phyloP scores from a whole-genome alignment of 2,329 filamentous ascomycete species.

The Xylariomycetidae sp. region DNA sequence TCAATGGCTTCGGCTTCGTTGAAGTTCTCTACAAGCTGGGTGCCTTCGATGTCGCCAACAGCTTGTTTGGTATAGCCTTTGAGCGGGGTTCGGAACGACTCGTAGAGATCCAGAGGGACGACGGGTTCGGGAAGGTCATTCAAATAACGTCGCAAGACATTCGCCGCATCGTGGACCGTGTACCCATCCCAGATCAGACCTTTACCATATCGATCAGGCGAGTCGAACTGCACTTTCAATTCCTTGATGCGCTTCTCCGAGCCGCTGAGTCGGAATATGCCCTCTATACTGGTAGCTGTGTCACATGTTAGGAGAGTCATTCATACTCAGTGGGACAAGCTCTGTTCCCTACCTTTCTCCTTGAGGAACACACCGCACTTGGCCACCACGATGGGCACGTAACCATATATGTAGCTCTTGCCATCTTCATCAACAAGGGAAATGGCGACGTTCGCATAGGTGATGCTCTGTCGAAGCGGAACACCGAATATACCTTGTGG shows the following conservation, averaged over 20 bases:
- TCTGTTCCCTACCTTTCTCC: conserved; percentile 73
- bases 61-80: conserved; percentile 67
- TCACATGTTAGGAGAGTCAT: conserved; percentile 19
- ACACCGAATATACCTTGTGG: conserved; percentile 87
- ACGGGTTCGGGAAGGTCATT: conserved; percentile 96
- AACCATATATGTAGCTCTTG: conserved; percentile 96
- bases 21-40: conserved; percentile 69
- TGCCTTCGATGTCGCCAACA: conserved; percentile 62
- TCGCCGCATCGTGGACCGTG: conserved; percentile 96
- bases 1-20: conserved; percentile 71
- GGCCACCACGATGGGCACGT: conserved; percentile 95
- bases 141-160: conserved; percentile 89
- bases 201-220: conserved; percentile 92
- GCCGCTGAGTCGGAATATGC: conserved; percentile 92
- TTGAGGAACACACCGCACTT: conserved; percentile 98
- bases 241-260: conserved; percentile 99
- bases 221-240: conserved; percentile 85
- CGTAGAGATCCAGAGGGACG: conserved; percentile 89
- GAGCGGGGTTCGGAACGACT: conserved; percentile 82
- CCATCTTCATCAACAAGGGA: conserved; percentile 90
- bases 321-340: conserved; percentile 2
- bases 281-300: conserved; percentile 86
- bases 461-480: conserved; percentile 88
- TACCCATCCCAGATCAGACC: conserved; percentile 96
- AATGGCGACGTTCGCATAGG: conserved; percentile 96